Evolutionary conservation across 306 rosid species (phyloP), one percentile per base, ranked within the genome.

Genomic region (Inga laurina): DNA sequence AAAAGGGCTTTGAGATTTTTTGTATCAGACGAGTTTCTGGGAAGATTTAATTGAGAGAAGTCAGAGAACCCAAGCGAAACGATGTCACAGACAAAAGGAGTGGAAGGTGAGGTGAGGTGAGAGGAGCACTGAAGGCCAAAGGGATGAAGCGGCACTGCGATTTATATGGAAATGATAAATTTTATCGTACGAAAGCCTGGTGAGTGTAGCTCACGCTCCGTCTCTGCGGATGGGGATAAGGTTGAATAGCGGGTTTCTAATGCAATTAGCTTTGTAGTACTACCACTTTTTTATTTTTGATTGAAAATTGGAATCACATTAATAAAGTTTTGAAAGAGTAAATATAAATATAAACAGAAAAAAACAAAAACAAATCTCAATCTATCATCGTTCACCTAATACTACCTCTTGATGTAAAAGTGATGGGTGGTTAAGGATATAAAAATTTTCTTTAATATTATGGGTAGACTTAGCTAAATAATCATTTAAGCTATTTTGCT

Each of bases 201-300:
- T 21, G 35, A 45, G 82, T 59, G 79, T n/a, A 1, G 0, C 19
- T 0, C 82, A 86, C 86, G 86, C 89, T 70, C 85, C 22, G 19
- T 1, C 4, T 41, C 4, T 66, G 43, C 66, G 30, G 21, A 10
- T 72, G 74, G 80, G 77, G 65, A 43, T 27, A 39, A 39, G 16
- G 45, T 35, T 13, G 12, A 39, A 13, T 22, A 15, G 9, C 44
- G 16, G 72, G 59, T 74, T 41, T 67, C 56, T 57, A 1, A 74
- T 56, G 72, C 3, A 27, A 27, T 27, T 27, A 27, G 30, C 30
- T 27, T 27, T 27, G 30, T 27, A 27, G 30, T 27, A 27, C 30
- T 27, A 27, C 30, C 30, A 27, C 30, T 27, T 27, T 27, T 27
- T 27, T 27, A 27, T 27, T 27, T 27, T 27, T 27, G 1, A 27